Percentiles rank a stretch among this genome's conserved stretches.
phyloP scores from a whole-genome alignment of 257 asterid species.

The Solanum tacnaense region DNA sequence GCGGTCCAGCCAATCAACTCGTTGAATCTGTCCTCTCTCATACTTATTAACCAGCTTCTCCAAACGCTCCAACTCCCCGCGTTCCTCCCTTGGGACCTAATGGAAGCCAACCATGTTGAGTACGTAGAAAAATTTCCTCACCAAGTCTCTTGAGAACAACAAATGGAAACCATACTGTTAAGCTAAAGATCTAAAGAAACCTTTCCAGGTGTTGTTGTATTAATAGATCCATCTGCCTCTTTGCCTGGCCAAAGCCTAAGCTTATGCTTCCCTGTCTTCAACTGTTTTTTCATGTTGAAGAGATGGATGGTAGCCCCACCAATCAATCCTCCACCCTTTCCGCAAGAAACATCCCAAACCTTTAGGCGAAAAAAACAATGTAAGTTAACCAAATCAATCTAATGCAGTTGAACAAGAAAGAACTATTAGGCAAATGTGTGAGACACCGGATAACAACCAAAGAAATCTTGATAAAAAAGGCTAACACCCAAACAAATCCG shows the following conservation, averaged over 20 bases:
- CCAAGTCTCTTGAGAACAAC: neutral
- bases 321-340: slow-evolving; percentile 55
- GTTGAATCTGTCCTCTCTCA: slow-evolving; percentile 95
- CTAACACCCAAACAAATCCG: neutral
- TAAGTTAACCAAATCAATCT: neutral
- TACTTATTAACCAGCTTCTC: slow-evolving; percentile 89
- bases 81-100: slow-evolving; percentile 92
- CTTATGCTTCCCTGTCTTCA: slow-evolving; percentile 90
- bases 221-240: slow-evolving; percentile 91
- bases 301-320: slow-evolving; percentile 98
- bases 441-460: neutral
- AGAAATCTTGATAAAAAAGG: neutral
- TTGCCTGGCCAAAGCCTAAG: slow-evolving; percentile 84
- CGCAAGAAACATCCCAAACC: slow-evolving; percentile 90
- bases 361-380: neutral
- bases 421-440: neutral
- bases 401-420: neutral
- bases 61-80: slow-evolving; percentile 94
- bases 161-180: neutral
- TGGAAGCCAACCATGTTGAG: slow-evolving; percentile 6
- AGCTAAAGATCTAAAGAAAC: slow-evolving; percentile 17
- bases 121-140: neutral
- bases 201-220: slow-evolving; percentile 89
- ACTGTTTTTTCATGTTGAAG: slow-evolving; percentile 80
- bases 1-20: slow-evolving; percentile 98